Evolutionary conservation across 306 rosid species (phyloP), one percentile per base, ranked within the genome.

Genomic region (Lathyrus tuberosus): DNA sequence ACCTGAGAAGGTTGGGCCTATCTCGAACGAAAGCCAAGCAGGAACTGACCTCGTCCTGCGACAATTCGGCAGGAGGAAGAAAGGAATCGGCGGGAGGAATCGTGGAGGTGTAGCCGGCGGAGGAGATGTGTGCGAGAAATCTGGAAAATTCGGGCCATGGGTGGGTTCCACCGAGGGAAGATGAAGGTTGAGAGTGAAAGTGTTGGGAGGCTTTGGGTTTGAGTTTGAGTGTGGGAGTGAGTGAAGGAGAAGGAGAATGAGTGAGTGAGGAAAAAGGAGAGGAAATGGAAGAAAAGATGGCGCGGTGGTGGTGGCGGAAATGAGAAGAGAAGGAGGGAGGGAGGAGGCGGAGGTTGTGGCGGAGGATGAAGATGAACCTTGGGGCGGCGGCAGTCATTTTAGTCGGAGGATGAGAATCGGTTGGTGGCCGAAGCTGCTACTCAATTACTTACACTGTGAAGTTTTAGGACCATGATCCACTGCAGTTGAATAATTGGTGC

Each of bases 61-160:
- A 65, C 26, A 77, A 79, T 10, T 67, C 73, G 5, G 11, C 13
- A 26, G 67, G 17, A 12, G 56, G 10, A 24, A 8, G 5, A 1
- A 24, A 56, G 8, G 44, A 5, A 15, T 43, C 13, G n/a, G n/a
- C n/a, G n/a, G n/a, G n/a, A 59, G 76, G 70, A 46, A 12, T 12
- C 5, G 64, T 6, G 24, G 66, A 30, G 5, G 79, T 69, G 67
- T 82, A 84, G 3, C 86, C 89, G 71, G 81, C 60, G 70, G 89
- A 67, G 26, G 81, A 77, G 82, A 94, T 79, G 26, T 80, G 80
- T 18, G 75, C 20, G 54, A 88, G 69, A 42, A 94, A 81, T 44
- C 62, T 40, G 40, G 89, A 76, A 87, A 86, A 87, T 62, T 93
- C 97, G 12, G 86, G 87, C 86, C 87, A 90, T 1, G 82, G 83